Evolutionary conservation across 2,329 filamentous ascomycete species (phyloP).

Genomic region (Aspergillus sp.): DNA sequence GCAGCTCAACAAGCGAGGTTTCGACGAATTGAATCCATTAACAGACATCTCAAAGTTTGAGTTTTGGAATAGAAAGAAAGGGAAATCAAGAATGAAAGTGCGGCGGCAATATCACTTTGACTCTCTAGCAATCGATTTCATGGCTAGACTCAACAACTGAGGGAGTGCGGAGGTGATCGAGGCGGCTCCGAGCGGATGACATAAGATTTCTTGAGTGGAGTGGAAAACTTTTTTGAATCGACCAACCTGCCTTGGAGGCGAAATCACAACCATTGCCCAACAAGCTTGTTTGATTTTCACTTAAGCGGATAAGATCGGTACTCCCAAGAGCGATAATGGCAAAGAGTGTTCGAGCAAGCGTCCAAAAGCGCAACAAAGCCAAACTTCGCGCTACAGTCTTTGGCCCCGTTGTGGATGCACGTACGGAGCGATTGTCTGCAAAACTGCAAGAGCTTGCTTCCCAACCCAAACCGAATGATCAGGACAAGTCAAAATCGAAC

Average conservation of each 20-base stretch:
- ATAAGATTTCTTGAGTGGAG: slow-evolving; percentile 30
- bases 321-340: slow-evolving; percentile 64
- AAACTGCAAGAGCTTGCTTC: slow-evolving; percentile 81
- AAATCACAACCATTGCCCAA: neutral
- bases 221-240: slow-evolving; percentile 11
- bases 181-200: slow-evolving; percentile 35
- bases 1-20: slow-evolving; percentile 29
- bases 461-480: slow-evolving; percentile 69
- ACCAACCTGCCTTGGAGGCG: neutral
- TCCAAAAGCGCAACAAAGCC: slow-evolving; percentile 80
- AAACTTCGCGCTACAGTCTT: slow-evolving; percentile 81
- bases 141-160: neutral
- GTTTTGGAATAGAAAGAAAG: slow-evolving; percentile 2
- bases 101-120: slow-evolving; percentile 1
- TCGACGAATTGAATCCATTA: slow-evolving; percentile 24
- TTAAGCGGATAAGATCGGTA: too few species aligned
- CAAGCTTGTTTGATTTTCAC: neutral
- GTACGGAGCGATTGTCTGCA: slow-evolving; percentile 80
- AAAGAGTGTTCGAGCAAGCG: slow-evolving; percentile 79
- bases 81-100: neutral
- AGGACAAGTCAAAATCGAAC: slow-evolving; percentile 47
- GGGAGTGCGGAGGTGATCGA: slow-evolving; percentile 26
- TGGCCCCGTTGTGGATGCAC: slow-evolving; percentile 77
- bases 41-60: slow-evolving; percentile 36
- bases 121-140: neutral